Evolutionary conservation across 306 rosid genomes (phyloP).

Genomic region (Comarum palustre): DNA sequence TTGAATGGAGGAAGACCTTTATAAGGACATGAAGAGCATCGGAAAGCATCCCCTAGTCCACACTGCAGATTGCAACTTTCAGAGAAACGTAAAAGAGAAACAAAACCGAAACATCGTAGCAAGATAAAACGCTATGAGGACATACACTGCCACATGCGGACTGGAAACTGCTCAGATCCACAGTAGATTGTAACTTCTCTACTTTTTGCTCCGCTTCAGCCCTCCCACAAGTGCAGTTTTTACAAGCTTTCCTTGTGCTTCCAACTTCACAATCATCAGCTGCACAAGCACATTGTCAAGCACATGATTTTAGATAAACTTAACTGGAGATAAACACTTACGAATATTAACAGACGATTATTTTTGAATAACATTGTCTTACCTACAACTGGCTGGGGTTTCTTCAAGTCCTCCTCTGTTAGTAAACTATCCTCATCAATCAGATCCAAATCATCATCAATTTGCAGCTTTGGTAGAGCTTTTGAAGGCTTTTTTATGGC

Average conservation of each 20-base stretch:
- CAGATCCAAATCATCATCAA: constrained; percentile 75
- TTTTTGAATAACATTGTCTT: constrained; percentile 12
- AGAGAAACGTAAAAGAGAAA: constrained; percentile 24
- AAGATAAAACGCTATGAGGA: background rate
- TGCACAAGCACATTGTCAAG: constrained; percentile 29
- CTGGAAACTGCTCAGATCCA: constrained; percentile 76
- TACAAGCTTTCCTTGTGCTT: constrained; percentile 91
- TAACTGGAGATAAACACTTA: background rate
- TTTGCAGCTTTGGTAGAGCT: constrained; percentile 52
- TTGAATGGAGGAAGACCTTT: constrained; percentile 92
- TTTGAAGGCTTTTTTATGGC: constrained; percentile 51
- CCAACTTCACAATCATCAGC: constrained; percentile 82
- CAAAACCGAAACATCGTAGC: background rate
- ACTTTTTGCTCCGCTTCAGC: constrained; percentile 87
- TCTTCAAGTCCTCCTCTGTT: constrained; percentile 82
- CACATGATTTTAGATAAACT: background rate
- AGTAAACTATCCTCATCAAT: constrained; percentile 89
- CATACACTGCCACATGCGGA: constrained; percentile 92
- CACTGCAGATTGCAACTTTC: constrained; percentile 59
- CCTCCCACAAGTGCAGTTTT: constrained; percentile 85
- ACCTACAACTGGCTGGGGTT: constrained; percentile 64
- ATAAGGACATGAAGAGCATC: constrained; percentile 92
- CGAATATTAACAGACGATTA: background rate
- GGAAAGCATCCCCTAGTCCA: constrained; percentile 95
- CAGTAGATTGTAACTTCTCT: constrained; percentile 63